phyloP scores from a whole-genome alignment of 331 rosid genomes.

The Erythrophleum ivorense region DNA sequence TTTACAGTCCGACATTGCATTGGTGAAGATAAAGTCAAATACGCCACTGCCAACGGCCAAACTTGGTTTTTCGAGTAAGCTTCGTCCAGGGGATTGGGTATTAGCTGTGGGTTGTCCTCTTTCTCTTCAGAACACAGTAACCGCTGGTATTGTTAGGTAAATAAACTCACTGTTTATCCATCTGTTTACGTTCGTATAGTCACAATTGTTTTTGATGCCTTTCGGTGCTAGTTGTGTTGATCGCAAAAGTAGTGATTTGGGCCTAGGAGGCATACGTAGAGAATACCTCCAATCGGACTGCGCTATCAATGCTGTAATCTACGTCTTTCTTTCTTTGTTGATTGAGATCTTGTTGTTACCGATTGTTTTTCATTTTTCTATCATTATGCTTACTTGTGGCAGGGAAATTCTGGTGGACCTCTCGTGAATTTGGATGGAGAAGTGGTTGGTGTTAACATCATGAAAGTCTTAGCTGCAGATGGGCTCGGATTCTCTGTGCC shows the following conservation, averaged over 20 bases:
- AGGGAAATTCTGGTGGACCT: slow-evolving; percentile 97
- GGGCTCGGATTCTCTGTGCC: slow-evolving; percentile 90
- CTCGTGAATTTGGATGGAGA: slow-evolving; percentile 89
- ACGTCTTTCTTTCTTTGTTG: no score
- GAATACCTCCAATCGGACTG: slow-evolving; percentile 86
- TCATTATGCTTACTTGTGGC: slow-evolving; percentile 4
- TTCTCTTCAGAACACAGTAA: slow-evolving; percentile 83
- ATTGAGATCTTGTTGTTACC: no score
- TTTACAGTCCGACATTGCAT: slow-evolving; percentile 86
- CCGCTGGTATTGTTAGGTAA: slow-evolving; percentile 92
- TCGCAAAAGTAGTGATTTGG: slow-evolving; percentile 91
- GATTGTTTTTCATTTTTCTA: slow-evolving; percentile 32
- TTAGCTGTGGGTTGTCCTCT: slow-evolving; percentile 85
- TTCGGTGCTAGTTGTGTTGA: slow-evolving; percentile 67
- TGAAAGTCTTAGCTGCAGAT: slow-evolving; percentile 75
- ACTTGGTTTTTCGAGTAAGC: slow-evolving; percentile 74
- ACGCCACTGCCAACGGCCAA: slow-evolving; percentile 80
- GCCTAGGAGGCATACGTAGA: slow-evolving; percentile 74
- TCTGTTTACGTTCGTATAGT: not conserved
- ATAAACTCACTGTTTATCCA: not conserved
- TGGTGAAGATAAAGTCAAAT: slow-evolving; percentile 73
- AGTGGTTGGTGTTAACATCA: no score
- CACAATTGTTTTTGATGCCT: slow-evolving; percentile 29
- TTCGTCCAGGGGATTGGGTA: slow-evolving; percentile 96
- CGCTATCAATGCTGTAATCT: slow-evolving; percentile 72